Percentiles rank a stretch among this genome's conserved stretches.
Conservation (phyloP, 2,329 filamentous ascomycete genomes). For the Scytalidium lignicola region DNA sequence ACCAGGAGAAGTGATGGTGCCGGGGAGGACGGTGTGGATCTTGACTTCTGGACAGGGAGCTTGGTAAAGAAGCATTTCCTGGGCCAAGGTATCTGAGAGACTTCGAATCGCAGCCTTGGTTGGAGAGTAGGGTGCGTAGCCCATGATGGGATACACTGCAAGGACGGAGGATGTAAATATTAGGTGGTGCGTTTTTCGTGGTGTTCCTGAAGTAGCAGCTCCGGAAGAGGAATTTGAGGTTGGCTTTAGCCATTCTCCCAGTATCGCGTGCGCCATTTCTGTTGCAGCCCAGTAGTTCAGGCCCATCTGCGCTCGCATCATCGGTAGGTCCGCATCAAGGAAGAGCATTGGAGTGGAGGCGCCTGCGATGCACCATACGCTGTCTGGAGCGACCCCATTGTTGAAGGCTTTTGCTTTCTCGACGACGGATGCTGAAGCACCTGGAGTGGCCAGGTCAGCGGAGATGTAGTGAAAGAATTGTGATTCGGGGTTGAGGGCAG, state of each 20-base stretch:
- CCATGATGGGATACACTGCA: conserved; percentile 71
- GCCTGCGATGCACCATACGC: conserved; percentile 90
- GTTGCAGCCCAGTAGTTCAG: conserved; percentile 84
- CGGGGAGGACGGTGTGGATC: conserved; percentile 78
- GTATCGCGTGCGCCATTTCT: conserved; percentile 77
- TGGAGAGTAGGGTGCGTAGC: conserved; percentile 80
- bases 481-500: conserved; percentile 56
- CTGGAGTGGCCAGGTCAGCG: conserved; percentile 69
- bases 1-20: conserved; percentile 74
- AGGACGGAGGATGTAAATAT: conserved; percentile 79
- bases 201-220: conserved; percentile 24
- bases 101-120: conserved; percentile 80
- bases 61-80: conserved; percentile 84
- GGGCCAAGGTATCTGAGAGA: conserved; percentile 75
- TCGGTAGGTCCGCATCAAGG: conserved; percentile 63
- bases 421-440: conserved; percentile 67
- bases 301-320: conserved; percentile 76
- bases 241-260: conserved; percentile 67
- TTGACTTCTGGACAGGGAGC: conserved; percentile 57
- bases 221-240: conserved; percentile 19
- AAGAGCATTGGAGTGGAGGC: conserved; percentile 70
- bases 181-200: conserved; percentile 63
- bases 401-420: conserved; percentile 76
- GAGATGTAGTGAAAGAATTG: conserved; percentile 82
- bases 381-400: conserved; percentile 63